phyloP scores from a whole-genome alignment of 1,284 basidiomycete species.

The Cutaneotrichosporon arboriforme region DNA sequence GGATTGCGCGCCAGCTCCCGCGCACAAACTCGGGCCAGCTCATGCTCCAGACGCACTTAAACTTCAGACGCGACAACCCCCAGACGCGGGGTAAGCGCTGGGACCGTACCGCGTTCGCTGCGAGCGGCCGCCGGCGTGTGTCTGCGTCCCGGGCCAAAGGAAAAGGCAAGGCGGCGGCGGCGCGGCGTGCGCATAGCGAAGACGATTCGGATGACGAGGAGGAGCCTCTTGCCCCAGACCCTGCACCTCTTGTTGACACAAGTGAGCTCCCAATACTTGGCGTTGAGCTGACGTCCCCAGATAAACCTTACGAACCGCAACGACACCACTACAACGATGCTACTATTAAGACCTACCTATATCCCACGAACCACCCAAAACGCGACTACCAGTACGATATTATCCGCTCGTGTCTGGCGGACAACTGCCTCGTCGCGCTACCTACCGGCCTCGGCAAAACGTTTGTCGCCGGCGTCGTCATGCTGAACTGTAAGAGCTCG shows the following conservation, averaged over 20 bases:
- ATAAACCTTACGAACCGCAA: constrained; percentile 51
- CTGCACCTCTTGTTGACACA: constrained; percentile 60
- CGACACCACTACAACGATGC: constrained; percentile 75
- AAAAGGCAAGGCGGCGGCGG: constrained; percentile 15
- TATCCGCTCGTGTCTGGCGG: constrained; percentile 74
- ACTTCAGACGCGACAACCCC: constrained; percentile 36
- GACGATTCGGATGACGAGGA: constrained; percentile 48
- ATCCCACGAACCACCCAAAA: constrained; percentile 80
- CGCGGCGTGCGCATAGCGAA: constrained; percentile 16
- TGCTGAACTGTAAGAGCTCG: constrained; percentile 72
- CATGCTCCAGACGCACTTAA: constrained; percentile 43
- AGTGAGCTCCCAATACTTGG: constrained; percentile 30
- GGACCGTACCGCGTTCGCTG: constrained; percentile 78
- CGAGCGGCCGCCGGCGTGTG: constrained; percentile 60
- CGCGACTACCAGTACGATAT: constrained; percentile 97
- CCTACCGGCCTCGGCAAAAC: constrained; percentile 98
- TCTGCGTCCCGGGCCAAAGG: constrained; percentile 31
- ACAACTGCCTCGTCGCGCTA: constrained; percentile 90
- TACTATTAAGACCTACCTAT: constrained; percentile 84
- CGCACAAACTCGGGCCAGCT: constrained; percentile 7
- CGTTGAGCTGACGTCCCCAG: constrained; percentile 20
- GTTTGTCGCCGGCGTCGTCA: constrained; percentile 94
- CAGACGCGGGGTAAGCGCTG: constrained; percentile 59
- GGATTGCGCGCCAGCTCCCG: background rate
- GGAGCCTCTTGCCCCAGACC: constrained; percentile 73